Evolutionary conservation across 805 yeast genomes (phyloP).

Genomic region (Zygosaccharomyces siamensis): DNA sequence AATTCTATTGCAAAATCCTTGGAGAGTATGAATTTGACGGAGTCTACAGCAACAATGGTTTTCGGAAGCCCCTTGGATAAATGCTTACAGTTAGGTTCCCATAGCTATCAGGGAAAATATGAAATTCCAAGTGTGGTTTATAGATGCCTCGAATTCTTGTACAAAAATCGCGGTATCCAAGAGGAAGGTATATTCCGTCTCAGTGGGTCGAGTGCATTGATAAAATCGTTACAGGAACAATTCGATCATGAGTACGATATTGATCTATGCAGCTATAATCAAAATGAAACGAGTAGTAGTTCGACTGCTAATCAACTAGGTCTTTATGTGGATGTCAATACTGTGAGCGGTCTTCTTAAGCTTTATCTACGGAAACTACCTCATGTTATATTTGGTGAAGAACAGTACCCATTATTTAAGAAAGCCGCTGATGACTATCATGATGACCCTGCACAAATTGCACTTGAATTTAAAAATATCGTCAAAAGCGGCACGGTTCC

Average conservation of each 20-base stretch:
- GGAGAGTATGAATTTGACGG: conserved; percentile 30
- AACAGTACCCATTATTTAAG: conserved; percentile 39
- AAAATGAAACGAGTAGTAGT: conserved; percentile 18
- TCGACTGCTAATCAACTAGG: conserved; percentile 19
- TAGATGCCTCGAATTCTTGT: conserved; percentile 67
- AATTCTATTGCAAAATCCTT: conserved; percentile 29
- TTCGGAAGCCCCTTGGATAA: conserved; percentile 63
- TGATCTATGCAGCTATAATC: conserved; percentile 46
- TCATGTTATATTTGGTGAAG: conserved; percentile 57
- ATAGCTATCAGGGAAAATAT: conserved; percentile 34
- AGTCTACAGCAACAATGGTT: conserved; percentile 36
- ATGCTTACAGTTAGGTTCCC: conserved; percentile 50
- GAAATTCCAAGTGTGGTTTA: conserved; percentile 66
- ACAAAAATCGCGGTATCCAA: conserved; percentile 61
- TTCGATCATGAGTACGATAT: conserved; percentile 68
- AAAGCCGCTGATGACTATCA: conserved; percentile 33
- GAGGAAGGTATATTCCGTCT: conserved; percentile 90
- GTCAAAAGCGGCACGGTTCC: conserved; percentile 40
- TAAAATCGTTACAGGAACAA: conserved; percentile 58
- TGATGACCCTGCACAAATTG: conserved; percentile 28
- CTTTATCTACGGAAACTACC: conserved; percentile 77
- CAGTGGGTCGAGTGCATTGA: conserved; percentile 80
- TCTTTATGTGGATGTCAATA: conserved; percentile 63
- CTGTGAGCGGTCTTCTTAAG: conserved; percentile 81
- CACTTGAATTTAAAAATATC: conserved; percentile 35